Evolutionary conservation across 805 yeast species (phyloP).

Genomic region (Ogataea populi-albae): DNA sequence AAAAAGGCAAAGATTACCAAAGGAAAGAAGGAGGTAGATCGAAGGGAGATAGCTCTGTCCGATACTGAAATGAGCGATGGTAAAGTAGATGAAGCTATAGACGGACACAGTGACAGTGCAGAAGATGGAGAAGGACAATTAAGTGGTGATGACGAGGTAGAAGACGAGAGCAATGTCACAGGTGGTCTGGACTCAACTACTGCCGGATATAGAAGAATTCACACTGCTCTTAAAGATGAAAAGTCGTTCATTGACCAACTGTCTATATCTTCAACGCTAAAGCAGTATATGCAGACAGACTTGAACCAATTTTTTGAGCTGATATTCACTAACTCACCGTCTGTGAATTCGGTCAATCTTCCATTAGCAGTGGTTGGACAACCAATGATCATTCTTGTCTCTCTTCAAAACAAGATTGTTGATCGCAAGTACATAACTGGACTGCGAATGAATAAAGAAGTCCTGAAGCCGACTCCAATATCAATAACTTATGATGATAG

Average conservation of each 20-base stretch:
- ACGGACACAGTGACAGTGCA: conserved; percentile 6
- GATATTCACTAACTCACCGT: conserved; percentile 33
- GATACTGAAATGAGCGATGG: conserved; percentile 5
- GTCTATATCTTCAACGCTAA: conserved; percentile 34
- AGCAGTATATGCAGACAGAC: conserved; percentile 24
- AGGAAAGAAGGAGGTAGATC: conserved; percentile 6
- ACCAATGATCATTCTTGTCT: conserved; percentile 43
- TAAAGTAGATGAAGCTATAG: conserved; percentile 11
- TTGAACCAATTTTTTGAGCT: conserved; percentile 25
- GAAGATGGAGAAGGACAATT: conserved; percentile 8
- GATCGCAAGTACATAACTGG: conserved; percentile 37
- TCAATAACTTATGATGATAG: conserved; percentile 34
- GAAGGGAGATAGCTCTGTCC: conserved; percentile 3
- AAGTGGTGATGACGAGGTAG: conserved; percentile 10
- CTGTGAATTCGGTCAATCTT: conserved; percentile 42
- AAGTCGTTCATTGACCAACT: conserved; percentile 37
- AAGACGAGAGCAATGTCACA: conserved; percentile 1
- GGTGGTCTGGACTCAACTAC: too few relatives aligned
- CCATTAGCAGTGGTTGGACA: conserved; percentile 44
- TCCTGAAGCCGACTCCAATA: conserved; percentile 40
- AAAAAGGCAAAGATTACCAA: conserved; percentile 3
- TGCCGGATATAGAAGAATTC: conserved; percentile 5
- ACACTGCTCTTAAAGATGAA: conserved; percentile 17
- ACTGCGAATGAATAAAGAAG: conserved; percentile 44
- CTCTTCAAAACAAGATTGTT: conserved; percentile 40